Evolutionary conservation across 306 rosid species (phyloP).

Genomic region (Leucaena leucocephala): DNA sequence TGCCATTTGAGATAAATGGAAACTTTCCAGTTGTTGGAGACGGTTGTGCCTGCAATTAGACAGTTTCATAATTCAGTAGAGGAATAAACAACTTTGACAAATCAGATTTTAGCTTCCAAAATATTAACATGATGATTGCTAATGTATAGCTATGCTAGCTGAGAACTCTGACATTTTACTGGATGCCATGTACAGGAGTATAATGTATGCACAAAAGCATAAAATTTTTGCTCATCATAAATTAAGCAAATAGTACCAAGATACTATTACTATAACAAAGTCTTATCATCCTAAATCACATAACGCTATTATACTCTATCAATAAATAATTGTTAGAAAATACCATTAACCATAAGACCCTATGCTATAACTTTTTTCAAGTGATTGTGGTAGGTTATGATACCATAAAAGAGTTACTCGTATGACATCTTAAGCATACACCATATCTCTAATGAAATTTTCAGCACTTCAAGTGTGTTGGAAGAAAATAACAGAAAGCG

Average conservation of each 20-base stretch:
- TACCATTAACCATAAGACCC: neutral
- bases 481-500: conserved; percentile 1
- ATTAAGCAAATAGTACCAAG: conserved; percentile 1
- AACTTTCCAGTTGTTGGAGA: conserved; percentile 96
- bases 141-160: neutral
- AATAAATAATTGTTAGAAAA: neutral
- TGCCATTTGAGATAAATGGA: conserved; percentile 56
- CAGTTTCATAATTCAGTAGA: conserved; percentile 45
- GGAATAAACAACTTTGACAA: conserved; percentile 26
- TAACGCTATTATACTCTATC: neutral
- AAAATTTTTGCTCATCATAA: conserved; percentile 1
- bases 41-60: conserved; percentile 78
- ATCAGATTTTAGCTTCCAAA: conserved; percentile 19
- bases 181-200: neutral
- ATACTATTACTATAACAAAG: neutral
- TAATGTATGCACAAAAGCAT: conserved; percentile 9
- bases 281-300: neutral
- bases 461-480: neutral
- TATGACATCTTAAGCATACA: conserved; percentile 3
- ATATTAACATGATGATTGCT: conserved; percentile 4
- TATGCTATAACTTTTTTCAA: neutral
- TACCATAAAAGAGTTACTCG: neutral
- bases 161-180: conserved; percentile 1
- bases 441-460: neutral
- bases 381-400: conserved; percentile 12